A percentile compares a stretch with the other conserved stretches of the same genome.
Conservation (phyloP, 805 yeast genomes). For the Wickerhamiella sorbophila region DNA sequence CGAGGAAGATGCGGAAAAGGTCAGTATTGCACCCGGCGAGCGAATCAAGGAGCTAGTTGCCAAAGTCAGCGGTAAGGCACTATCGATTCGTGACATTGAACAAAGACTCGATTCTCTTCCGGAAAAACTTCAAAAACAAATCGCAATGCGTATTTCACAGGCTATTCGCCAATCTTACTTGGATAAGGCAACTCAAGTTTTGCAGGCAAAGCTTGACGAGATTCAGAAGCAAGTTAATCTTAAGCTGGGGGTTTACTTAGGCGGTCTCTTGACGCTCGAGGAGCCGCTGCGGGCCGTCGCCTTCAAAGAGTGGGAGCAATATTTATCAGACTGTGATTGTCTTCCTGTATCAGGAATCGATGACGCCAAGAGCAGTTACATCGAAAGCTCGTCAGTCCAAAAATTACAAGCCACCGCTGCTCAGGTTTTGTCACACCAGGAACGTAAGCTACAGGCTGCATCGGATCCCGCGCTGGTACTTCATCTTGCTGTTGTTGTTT, state of each 20-base stretch:
- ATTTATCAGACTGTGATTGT: slow-evolving; percentile 9
- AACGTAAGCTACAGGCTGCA: slow-evolving; percentile 11
- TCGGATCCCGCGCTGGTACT: slow-evolving; percentile 18
- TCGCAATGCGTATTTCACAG: slow-evolving; percentile 1
- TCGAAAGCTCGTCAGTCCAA: neutral
- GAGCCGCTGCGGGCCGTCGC: slow-evolving; percentile 6
- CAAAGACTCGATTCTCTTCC: slow-evolving; percentile 2
- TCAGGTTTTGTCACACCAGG: slow-evolving; percentile 5
- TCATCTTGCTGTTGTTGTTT: slow-evolving; percentile 18
- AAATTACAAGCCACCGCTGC: slow-evolving; percentile 3
- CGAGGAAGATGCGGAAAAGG: neutral
- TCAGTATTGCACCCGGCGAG: neutral
- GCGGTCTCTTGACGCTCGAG: slow-evolving; percentile 12
- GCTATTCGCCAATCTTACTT: slow-evolving; percentile 2
- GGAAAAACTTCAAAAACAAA: slow-evolving; percentile 2
- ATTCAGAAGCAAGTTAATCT: slow-evolving; percentile 4
- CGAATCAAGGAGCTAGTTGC: neutral
- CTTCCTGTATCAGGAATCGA: neutral
- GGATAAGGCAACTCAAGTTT: slow-evolving; percentile 2
- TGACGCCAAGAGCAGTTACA: slow-evolving; percentile 3
- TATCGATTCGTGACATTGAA: neutral
- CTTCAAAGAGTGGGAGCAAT: slow-evolving; percentile 18
- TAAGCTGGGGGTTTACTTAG: slow-evolving; percentile 16
- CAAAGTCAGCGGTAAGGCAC: neutral
- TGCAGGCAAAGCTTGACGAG: slow-evolving; percentile 6